Evolutionary conservation across 116 monocot genomes (phyloP).

Genomic region (Papilionanthe hybrid): DNA sequence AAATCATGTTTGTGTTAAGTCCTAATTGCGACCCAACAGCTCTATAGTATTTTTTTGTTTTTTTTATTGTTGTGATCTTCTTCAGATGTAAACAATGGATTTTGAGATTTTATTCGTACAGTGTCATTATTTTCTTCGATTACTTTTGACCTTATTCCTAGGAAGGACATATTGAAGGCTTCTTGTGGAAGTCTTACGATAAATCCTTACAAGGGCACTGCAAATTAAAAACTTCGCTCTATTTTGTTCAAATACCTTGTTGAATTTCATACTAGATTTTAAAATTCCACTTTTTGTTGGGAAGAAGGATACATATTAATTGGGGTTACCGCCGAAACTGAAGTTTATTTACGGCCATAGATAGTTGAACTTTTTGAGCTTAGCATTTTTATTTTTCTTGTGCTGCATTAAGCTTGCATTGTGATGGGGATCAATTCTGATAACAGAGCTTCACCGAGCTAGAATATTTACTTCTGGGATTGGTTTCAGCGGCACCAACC

Average conservation of each 20-base stretch:
- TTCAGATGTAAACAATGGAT: too few relatives aligned
- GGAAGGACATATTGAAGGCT: neutral
- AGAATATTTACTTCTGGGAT: slow-evolving; percentile 85
- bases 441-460: slow-evolving; percentile 79
- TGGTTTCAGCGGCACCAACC: slow-evolving; percentile 69
- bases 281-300: neutral
- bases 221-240: neutral
- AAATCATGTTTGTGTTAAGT: too few relatives aligned
- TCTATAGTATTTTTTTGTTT: too few relatives aligned
- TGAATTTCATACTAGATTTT: neutral
- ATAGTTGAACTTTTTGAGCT: neutral
- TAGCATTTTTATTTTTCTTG: neutral
- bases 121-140: too few relatives aligned
- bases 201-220: neutral
- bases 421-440: slow-evolving; percentile 12
- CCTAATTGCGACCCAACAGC: too few relatives aligned
- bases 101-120: too few relatives aligned
- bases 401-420: neutral
- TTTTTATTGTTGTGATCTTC: too few relatives aligned
- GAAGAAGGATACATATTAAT: neutral
- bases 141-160: neutral
- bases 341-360: neutral
- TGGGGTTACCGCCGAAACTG: neutral
- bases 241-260: neutral
- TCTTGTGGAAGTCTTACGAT: neutral